Evolutionary conservation across 352 stramenopile species (phyloP).

Genomic region (Phytophthora rubi): DNA sequence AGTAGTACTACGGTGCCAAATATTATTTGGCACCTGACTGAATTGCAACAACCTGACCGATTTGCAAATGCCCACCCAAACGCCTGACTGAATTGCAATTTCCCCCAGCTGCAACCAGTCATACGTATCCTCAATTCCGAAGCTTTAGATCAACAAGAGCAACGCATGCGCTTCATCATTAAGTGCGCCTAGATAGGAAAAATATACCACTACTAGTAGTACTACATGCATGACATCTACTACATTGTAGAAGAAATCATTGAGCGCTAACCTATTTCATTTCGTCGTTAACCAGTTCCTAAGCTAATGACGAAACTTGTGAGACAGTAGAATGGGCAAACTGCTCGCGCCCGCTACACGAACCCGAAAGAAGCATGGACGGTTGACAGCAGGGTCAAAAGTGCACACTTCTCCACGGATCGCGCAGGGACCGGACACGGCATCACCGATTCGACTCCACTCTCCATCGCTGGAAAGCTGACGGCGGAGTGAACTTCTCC

Average conservation of each 20-base stretch:
- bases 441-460: conserved; percentile 43
- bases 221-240: too few relatives aligned
- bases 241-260: background rate
- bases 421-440: conserved; percentile 24
- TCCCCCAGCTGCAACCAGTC: too few relatives aligned
- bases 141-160: conserved; percentile 18
- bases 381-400: conserved; percentile 45
- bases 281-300: conserved; percentile 40
- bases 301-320: conserved; percentile 36
- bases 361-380: conserved; percentile 44
- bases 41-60: too few relatives aligned
- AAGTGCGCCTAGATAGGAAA: conserved; percentile 13
- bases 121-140: background rate
- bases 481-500: conserved; percentile 35
- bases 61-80: too few relatives aligned
- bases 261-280: conserved; percentile 46
- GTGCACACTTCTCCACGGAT: conserved; percentile 38
- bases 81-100: too few relatives aligned
- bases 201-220: too few relatives aligned
- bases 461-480: conserved; percentile 39
- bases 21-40: too few relatives aligned
- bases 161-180: conserved; percentile 11
- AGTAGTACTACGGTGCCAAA: too few relatives aligned
- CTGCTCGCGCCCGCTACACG: conserved; percentile 30
- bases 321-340: conserved; percentile 40